phyloP scores from a whole-genome alignment of 441 rosid species.

The Gossypium gossypioides region DNA sequence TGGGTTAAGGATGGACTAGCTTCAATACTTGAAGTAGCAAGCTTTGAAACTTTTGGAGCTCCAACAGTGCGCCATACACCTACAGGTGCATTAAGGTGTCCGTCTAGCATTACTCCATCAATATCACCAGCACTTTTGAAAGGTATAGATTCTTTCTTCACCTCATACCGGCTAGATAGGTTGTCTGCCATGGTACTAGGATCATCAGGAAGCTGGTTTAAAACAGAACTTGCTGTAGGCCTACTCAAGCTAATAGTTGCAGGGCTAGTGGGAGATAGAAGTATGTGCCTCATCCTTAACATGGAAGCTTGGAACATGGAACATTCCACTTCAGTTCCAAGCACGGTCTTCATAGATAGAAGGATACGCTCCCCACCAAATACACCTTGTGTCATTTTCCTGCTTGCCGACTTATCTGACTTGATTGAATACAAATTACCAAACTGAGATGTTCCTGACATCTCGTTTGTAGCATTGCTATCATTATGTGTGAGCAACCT shows the following conservation, averaged over 20 bases:
- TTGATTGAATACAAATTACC: conserved; percentile 49
- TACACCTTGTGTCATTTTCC: conserved; percentile 45
- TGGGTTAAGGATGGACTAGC: conserved; percentile 61
- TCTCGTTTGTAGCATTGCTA: conserved; percentile 40
- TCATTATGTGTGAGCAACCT: conserved; percentile 31
- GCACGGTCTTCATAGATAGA: conserved; percentile 54
- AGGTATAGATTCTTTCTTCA: conserved; percentile 80
- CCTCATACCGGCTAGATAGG: conserved; percentile 63
- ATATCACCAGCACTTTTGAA: conserved; percentile 89
- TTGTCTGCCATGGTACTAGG: conserved; percentile 71
- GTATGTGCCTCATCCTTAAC: conserved; percentile 80
- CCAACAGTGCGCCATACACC: conserved; percentile 98
- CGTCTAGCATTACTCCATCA: conserved; percentile 74
- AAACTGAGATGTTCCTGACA: conserved; percentile 36
- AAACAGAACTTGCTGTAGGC: conserved; percentile 46
- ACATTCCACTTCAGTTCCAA: conserved; percentile 86
- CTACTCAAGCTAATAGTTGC: conserved; percentile 49
- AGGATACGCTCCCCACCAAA: conserved; percentile 46
- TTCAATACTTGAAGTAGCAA: conserved; percentile 61
- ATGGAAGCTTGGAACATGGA: conserved; percentile 84
- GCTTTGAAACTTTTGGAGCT: conserved; percentile 71
- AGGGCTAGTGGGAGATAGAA: conserved; percentile 39
- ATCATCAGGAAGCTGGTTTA: conserved; percentile 73
- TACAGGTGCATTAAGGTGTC: conserved; percentile 78
- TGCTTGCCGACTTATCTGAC: conserved; percentile 42